Base-by-base conservation (phyloP, 768 basidiomycete species). In the Naganishia onofrii region DNA sequence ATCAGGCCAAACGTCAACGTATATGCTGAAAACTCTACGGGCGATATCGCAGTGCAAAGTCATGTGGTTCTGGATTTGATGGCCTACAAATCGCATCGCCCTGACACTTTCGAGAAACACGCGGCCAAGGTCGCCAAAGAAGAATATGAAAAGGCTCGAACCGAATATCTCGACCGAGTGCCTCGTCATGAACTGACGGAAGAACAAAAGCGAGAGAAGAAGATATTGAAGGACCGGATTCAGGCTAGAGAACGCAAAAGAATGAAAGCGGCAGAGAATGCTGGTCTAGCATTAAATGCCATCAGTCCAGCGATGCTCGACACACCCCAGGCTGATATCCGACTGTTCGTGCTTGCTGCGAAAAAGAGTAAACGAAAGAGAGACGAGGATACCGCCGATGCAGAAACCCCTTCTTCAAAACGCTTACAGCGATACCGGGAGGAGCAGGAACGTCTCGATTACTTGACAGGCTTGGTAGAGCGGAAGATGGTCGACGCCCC, bases 361-460 rank as follows among this genome's bases (percentile, higher is more conserved):
- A 60, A 29, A 42, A 29, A 29, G 19, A 38, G 60, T 34, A 63
- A 63, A 44, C 60, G 60, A 36, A 42, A 44, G 23, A 63, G 32
- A 63, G n/a, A 23, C 23, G 10, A 31, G 3, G 57, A 15, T 21
- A 36, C 4, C 57, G 34, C n/a, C 34, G 34, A 58, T 3, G 10
- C 34, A 15, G 34, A 23, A 13, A 23, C 10, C n/a, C 42, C 36
- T 63, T 23, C 15, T 12, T 36, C 60, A 21, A 63, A 63, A 28
- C 21, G 60, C 38, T 19, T 46, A 29, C 23, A 29, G 19, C 60
- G 38, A 23, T 17, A 63, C 26, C 23, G 26, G 6, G 42, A 7
- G 1, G 60, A 63, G 34, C 60, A 63, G 26, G 23, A 63, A 2
- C 48, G 48, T n/a, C 48, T 51, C 23, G 48, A n/a, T n/a, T 51